Conservation (phyloP, 2,329 filamentous ascomycete species). For the Zymoseptoria tritici region DNA sequence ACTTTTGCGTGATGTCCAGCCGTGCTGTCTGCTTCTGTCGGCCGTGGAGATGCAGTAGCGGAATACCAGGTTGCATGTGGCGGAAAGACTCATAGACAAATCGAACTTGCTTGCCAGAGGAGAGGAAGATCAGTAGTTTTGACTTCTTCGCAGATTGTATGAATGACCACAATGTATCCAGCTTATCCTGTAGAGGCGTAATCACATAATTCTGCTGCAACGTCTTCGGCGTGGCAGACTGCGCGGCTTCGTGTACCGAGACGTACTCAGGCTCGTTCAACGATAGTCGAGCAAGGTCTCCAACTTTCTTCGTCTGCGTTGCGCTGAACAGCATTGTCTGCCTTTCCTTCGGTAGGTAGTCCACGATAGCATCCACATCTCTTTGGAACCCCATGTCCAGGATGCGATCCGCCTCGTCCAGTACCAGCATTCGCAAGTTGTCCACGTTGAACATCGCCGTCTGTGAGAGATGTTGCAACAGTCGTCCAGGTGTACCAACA, state of each 20-base stretch:
- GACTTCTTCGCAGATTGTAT: conserved; percentile 83
- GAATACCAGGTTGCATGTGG: conserved; percentile 88
- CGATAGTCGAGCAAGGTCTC: conserved; percentile 81
- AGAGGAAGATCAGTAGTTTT: conserved; percentile 93
- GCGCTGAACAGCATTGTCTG: conserved; percentile 95
- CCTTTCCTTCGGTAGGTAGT: conserved; percentile 75
- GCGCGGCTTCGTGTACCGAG: conserved; percentile 78
- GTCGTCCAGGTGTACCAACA: conserved; percentile 88
- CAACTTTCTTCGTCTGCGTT: conserved; percentile 90
- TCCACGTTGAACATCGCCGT: conserved; percentile 84
- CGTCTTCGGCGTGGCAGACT: conserved; percentile 69
- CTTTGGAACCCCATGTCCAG: conserved; percentile 95
- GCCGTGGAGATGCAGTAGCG: conserved; percentile 85
- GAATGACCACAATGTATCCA: conserved; percentile 89
- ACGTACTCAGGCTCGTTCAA: conserved; percentile 90
- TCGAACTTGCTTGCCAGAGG: conserved; percentile 90
- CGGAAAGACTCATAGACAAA: conserved; percentile 93
- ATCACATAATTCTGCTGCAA: conserved; percentile 89
- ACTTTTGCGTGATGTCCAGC: conserved; percentile 78
- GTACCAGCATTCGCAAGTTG: conserved; percentile 82
- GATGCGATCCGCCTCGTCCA: conserved; percentile 94
- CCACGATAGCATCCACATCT: conserved; percentile 84
- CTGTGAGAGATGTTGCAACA: conserved; percentile 93
- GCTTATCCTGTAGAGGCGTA: conserved; percentile 76
- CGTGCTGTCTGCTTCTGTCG: conserved; percentile 87